phyloP scores from a whole-genome alignment of 2,329 filamentous ascomycete species.

The Neopestalotiopsis clavispora region DNA sequence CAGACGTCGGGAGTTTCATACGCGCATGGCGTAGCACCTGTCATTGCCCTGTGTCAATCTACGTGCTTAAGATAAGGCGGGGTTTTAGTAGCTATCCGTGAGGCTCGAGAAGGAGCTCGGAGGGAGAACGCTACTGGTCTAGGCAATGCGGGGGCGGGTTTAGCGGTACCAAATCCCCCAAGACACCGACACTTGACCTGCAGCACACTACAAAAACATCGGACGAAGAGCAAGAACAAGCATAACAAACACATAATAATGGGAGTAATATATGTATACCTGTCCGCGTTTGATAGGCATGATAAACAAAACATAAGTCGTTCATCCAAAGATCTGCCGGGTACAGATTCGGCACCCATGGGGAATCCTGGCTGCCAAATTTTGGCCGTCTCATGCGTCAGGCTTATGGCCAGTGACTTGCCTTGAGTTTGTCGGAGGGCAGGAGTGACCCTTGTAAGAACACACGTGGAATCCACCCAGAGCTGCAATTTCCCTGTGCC shows the following conservation, averaged over 20 bases:
- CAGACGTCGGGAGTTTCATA: too few relatives aligned
- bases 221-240: neutral
- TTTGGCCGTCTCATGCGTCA: neutral
- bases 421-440: constrained; percentile 1
- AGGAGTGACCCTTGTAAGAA: constrained; percentile 7
- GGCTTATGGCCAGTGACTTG: neutral
- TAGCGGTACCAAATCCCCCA: too few relatives aligned
- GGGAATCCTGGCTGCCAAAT: neutral
- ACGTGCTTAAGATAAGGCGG: too few relatives aligned
- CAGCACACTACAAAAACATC: neutral
- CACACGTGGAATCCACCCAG: constrained; percentile 9
- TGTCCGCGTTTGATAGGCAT: neutral
- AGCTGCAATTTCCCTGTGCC: constrained; percentile 15
- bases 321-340: constrained; percentile 4
- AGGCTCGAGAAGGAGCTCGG: too few relatives aligned
- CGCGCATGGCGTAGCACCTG: too few relatives aligned
- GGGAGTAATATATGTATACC: neutral
- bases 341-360: neutral
- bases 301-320: neutral
- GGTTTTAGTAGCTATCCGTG: too few relatives aligned
- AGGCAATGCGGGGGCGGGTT: too few relatives aligned
- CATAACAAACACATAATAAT: neutral
- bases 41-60: too few relatives aligned
- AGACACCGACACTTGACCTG: too few relatives aligned
- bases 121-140: too few relatives aligned